Percentiles rank a stretch among this genome's conserved stretches.
Evolutionary conservation across 2,329 filamentous ascomycete species (phyloP).

Genomic region (Didymella pomorum): DNA sequence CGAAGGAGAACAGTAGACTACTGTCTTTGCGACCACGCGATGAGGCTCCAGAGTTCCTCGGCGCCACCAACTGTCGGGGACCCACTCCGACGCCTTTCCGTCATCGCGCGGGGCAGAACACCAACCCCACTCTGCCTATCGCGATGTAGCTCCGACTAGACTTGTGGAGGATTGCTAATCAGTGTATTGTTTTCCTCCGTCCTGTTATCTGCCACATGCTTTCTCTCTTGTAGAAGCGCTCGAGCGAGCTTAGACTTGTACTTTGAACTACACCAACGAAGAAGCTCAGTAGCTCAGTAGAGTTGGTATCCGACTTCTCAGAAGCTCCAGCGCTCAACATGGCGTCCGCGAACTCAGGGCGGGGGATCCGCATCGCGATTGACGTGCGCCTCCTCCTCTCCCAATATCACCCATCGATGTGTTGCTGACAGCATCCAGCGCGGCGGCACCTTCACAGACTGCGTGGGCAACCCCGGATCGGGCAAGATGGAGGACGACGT

Average conservation of each 20-base stretch:
- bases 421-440: slow-evolving; percentile 55
- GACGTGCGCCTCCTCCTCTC: slow-evolving; percentile 46
- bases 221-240: not conserved
- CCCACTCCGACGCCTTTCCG: too few relatives aligned
- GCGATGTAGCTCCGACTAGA: slow-evolving; percentile 3
- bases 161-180: slow-evolving; percentile 4
- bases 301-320: too few relatives aligned
- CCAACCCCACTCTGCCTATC: slow-evolving; percentile 3
- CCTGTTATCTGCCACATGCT: not conserved
- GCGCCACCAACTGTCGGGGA: not conserved
- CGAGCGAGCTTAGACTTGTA: not conserved
- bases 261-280: not conserved
- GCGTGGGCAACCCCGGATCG: slow-evolving; percentile 79
- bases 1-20: too few relatives aligned
- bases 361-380: slow-evolving; percentile 78
- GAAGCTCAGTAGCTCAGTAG: too few relatives aligned
- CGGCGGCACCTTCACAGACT: slow-evolving; percentile 92
- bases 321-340: slow-evolving; percentile 27
- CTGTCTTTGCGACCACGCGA: too few relatives aligned
- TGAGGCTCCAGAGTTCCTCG: not conserved
- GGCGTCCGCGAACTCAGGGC: slow-evolving; percentile 37
- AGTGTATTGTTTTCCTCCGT: not conserved
- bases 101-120: not conserved
- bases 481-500: slow-evolving; percentile 76
- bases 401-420: not conserved